phyloP scores from a whole-genome alignment of 495 filamentous ascomycete species.

The Daldinia decipiens region DNA sequence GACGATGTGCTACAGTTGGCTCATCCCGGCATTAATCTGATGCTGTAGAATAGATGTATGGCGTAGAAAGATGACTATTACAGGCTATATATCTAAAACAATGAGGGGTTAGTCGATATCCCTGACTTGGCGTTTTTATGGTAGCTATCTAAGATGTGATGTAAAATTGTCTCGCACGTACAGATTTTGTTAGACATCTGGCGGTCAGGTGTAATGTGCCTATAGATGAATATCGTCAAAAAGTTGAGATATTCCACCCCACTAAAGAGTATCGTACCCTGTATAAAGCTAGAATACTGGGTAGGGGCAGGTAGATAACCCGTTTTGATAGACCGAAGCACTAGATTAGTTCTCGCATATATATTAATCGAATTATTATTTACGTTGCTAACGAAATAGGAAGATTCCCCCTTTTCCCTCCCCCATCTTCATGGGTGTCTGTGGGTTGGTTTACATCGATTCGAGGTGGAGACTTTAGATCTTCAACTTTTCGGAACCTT shows the following conservation, averaged over 20 bases:
- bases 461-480: conserved; percentile 34
- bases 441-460: conserved; percentile 17
- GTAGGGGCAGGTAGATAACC: not conserved
- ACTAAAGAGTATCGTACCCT: not conserved
- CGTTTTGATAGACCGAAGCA: not conserved
- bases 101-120: not conserved
- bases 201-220: not conserved
- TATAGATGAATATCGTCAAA: not conserved
- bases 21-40: not conserved
- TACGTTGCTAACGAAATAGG: conserved; percentile 11
- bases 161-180: not conserved
- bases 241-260: not conserved
- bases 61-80: not conserved
- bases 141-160: not conserved
- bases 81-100: not conserved
- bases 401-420: not conserved
- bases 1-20: not conserved
- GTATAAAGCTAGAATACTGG: not conserved
- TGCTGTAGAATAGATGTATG: not conserved
- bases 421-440: conserved; percentile 17
- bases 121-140: not conserved
- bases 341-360: conserved; percentile 6
- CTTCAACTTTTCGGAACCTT: conserved; percentile 38
- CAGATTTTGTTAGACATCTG: not conserved
- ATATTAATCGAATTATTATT: conserved; percentile 19